These are phyloP conservation scores for Sclerotinia spermophila DNA, from an alignment of 2,329 filamentous ascomycete genomes.

Conservation along the genomic window DNA sequence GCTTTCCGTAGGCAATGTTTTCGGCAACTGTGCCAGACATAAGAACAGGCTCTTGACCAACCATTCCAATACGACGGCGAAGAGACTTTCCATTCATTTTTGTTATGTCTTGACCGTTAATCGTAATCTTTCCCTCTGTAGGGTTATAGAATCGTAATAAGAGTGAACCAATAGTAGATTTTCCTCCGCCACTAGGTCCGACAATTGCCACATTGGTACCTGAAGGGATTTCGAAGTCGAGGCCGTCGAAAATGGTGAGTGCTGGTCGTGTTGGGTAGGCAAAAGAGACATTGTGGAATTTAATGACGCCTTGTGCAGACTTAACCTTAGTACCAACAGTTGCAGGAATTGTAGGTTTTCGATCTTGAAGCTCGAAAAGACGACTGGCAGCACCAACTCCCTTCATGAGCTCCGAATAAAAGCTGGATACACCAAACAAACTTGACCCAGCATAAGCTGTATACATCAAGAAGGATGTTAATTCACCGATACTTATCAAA, in stretches of 20 bases:
- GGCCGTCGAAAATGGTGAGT: constrained; percentile 82
- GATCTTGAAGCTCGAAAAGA: constrained; percentile 92
- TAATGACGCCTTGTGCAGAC: constrained; percentile 84
- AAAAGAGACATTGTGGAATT: constrained; percentile 81
- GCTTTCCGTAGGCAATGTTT: constrained; percentile 89
- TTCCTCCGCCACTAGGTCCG: constrained; percentile 91
- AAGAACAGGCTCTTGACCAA: constrained; percentile 91
- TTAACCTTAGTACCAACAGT: constrained; percentile 76
- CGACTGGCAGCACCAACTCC: constrained; percentile 95
- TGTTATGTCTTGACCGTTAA: constrained; percentile 79
- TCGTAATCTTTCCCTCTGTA: constrained; percentile 70
- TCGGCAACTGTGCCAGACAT: constrained; percentile 82
- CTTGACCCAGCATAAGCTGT: constrained; percentile 82
- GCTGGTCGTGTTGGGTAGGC: constrained; percentile 92
- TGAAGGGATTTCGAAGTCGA: constrained; percentile 87
- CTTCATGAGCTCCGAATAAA: constrained; percentile 99
- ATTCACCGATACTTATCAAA: constrained; percentile 81
- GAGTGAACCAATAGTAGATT: constrained; percentile 91
- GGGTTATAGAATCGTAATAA: constrained; percentile 89
- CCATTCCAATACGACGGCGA: constrained; percentile 87
- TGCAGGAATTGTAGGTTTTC: constrained; percentile 78
- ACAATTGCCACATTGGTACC: constrained; percentile 96
- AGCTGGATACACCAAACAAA: constrained; percentile 89
- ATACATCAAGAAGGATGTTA: constrained; percentile 98
- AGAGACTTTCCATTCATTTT: constrained; percentile 91